A percentile compares a stretch with the other conserved stretches of the same genome.
Conservation (phyloP, 176 grass and related monocot genomes). For the Carex kokanica region DNA sequence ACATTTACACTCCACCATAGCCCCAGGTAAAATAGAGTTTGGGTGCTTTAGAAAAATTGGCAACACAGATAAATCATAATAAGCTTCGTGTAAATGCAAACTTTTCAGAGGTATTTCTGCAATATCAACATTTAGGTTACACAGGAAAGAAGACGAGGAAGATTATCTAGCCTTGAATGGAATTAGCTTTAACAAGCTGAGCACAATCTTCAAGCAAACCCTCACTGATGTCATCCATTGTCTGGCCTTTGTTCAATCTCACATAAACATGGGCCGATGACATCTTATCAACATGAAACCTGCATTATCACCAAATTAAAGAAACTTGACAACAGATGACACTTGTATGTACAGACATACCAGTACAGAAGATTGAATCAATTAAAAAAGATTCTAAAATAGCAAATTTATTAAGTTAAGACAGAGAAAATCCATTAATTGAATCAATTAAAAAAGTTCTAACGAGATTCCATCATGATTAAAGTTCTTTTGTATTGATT, state of each 20-base stretch:
- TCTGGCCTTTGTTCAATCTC: constrained; percentile 92
- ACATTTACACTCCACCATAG: not conserved
- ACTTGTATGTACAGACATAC: not conserved
- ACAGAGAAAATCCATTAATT: too few species aligned
- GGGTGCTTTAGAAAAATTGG: not conserved
- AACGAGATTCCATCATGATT: too few species aligned
- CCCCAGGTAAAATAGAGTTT: not conserved
- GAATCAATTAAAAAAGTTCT: not conserved
- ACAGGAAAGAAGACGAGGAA: not conserved
- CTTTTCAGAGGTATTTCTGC: not conserved
- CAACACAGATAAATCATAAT: not conserved
- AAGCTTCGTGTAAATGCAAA: not conserved
- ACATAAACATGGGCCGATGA: constrained; percentile 98
- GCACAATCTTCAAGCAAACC: constrained; percentile 92
- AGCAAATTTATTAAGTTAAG: too few species aligned
- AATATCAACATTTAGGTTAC: constrained; percentile 5
- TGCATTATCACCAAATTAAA: constrained; percentile 22
- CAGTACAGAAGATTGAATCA: not conserved
- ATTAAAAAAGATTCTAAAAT: not conserved
- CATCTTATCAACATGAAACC: constrained; percentile 99
- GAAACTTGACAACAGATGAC: not conserved
- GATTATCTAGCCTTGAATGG: constrained; percentile 75
- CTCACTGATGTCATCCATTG: constrained; percentile 94
- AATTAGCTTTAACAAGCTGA: constrained; percentile 98
- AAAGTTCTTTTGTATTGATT: not conserved